Evolutionary conservation across 352 stramenopile genomes (phyloP).

Genomic region (Pythium brassicae): DNA sequence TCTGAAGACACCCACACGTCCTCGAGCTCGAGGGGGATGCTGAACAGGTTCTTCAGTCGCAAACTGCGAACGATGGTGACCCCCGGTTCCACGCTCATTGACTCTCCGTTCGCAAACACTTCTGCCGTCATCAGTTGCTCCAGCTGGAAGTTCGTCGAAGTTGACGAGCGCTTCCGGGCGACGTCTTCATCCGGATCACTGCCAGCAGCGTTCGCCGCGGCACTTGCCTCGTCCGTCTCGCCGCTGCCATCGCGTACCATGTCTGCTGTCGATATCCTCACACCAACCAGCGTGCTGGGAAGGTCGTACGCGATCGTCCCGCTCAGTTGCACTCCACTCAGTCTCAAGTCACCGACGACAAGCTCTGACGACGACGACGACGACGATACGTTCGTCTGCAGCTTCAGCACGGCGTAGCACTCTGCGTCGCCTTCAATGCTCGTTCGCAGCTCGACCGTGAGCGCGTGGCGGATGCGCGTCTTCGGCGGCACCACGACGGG

Average conservation of each 20-base stretch:
- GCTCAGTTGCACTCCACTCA: constrained; percentile 24
- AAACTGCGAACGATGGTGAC: constrained; percentile 1
- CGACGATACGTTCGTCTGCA: constrained; percentile 32
- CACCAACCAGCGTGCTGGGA: constrained; percentile 27
- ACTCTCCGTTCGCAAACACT: constrained; percentile 1
- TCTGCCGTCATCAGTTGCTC: not conserved
- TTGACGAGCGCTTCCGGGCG: not conserved
- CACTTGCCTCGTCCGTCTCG: not conserved
- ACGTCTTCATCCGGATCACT: not conserved
- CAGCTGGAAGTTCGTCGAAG: not conserved
- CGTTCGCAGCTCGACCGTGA: constrained; percentile 23
- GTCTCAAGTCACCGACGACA: constrained; percentile 11
- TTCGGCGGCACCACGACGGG: constrained; percentile 27
- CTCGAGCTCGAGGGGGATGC: constrained; percentile 36
- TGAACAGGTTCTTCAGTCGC: constrained; percentile 29
- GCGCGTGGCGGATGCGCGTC: constrained; percentile 25
- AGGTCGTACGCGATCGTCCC: constrained; percentile 23
- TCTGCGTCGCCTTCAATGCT: not conserved
- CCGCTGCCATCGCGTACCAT: not conserved
- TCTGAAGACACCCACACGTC: constrained; percentile 26
- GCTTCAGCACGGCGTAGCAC: constrained; percentile 20
- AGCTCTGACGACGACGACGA: constrained; percentile 6
- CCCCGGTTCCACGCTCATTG: constrained; percentile 11
- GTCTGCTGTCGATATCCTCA: not conserved
- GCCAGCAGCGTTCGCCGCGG: constrained; percentile 1